These are phyloP conservation scores for Tylopilus sp. DNA, from an alignment of 768 basidiomycete genomes.

Conservation along the genomic window DNA sequence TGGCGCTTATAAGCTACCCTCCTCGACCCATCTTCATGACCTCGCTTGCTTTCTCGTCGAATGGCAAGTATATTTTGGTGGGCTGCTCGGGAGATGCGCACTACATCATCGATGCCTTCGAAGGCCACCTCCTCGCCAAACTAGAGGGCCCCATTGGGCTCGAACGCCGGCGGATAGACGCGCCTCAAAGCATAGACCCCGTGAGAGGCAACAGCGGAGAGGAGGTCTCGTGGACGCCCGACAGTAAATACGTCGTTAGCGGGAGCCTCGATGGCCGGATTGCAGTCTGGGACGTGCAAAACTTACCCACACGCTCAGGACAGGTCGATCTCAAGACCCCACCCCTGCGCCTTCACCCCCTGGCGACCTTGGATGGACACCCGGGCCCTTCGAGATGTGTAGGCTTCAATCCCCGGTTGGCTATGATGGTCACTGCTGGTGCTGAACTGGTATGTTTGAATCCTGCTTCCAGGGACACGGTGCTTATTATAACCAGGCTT, in stretches of 20 bases:
- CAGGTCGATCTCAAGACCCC: constrained; percentile 52
- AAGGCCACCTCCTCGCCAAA: constrained; percentile 78
- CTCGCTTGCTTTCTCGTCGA: constrained; percentile 83
- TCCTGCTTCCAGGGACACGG: not conserved
- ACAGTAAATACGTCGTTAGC: constrained; percentile 85
- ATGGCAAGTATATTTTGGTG: constrained; percentile 86
- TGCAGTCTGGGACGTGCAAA: constrained; percentile 82
- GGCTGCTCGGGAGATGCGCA: constrained; percentile 93
- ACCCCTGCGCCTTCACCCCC: constrained; percentile 49
- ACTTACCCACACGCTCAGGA: constrained; percentile 49
- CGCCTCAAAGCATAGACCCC: constrained; percentile 60
- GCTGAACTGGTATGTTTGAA: constrained; percentile 66
- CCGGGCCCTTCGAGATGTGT: constrained; percentile 83
- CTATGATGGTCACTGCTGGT: constrained; percentile 86
- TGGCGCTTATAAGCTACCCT: constrained; percentile 74
- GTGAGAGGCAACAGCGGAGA: constrained; percentile 83
- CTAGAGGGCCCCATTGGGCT: constrained; percentile 83
- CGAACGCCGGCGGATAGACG: constrained; percentile 56
- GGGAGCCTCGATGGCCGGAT: constrained; percentile 86
- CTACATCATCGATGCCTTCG: constrained; percentile 90
- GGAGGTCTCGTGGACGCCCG: constrained; percentile 92
- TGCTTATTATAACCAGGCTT: constrained; percentile 41
- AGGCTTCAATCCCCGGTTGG: constrained; percentile 82
- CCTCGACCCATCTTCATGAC: constrained; percentile 90
- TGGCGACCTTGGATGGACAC: constrained; percentile 67